Conservation (phyloP, 345 rosid genomes). For the Gynandropsis gynandra region DNA sequence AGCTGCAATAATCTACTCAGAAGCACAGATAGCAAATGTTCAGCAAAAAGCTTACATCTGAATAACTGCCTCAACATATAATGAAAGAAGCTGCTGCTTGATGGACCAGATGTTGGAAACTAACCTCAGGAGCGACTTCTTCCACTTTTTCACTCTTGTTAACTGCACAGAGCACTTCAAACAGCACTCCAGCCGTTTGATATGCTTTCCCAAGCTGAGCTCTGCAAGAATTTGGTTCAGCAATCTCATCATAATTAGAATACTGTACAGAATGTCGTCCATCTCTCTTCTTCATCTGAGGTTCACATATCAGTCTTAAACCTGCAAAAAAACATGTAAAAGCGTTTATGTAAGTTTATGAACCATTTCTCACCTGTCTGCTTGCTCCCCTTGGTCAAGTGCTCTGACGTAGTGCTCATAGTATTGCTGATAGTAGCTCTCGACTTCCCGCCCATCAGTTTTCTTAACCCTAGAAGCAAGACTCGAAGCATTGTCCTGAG, state of each 20-base stretch:
- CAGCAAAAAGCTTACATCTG: conserved; percentile 12
- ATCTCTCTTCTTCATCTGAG: not conserved
- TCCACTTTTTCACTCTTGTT: conserved; percentile 96
- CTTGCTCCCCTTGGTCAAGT: conserved; percentile 92
- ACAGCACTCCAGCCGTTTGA: conserved; percentile 97
- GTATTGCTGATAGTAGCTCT: conserved; percentile 86
- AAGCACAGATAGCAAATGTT: conserved; percentile 14
- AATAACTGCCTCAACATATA: not conserved
- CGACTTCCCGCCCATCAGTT: conserved; percentile 94
- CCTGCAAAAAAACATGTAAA: not conserved
- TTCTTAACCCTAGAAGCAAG: conserved; percentile 89
- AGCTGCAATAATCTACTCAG: conserved; percentile 85
- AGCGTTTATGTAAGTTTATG: not conserved
- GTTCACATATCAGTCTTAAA: no score
- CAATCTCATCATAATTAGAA: conserved; percentile 17
- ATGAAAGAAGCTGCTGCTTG: conserved; percentile 1
- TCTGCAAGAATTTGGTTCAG: conserved; percentile 37
- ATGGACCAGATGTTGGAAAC: conserved; percentile 16
- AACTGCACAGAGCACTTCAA: conserved; percentile 95
- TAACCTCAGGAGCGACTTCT: conserved; percentile 99
- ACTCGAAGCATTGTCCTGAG: conserved; percentile 87
- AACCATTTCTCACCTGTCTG: conserved; percentile 62
- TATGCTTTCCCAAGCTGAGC: conserved; percentile 99
- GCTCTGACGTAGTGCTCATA: conserved; percentile 87
- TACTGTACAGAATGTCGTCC: not conserved